Evolutionary conservation across 345 rosid genomes (phyloP), one percentile per base, ranked within the genome.

Genomic region (Salix viminalis): DNA sequence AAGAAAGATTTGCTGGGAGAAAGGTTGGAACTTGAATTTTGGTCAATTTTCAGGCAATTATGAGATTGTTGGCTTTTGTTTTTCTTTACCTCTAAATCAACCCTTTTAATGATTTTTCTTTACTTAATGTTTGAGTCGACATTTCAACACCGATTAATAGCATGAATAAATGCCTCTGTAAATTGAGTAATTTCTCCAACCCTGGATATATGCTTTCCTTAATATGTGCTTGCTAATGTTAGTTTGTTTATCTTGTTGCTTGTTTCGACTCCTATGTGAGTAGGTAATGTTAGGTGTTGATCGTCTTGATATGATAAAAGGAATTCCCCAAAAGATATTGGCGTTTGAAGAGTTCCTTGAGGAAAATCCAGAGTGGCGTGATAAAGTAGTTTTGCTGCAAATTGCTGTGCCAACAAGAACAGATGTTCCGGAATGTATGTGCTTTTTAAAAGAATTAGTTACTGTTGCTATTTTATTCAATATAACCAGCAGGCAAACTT

Each of bases 271-370:
- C 28, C 48, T 62, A 28, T 11, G 65, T 85, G 77, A 72, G 62
- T 81, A 88, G 91, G 86, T 88, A 72, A 88, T 88, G 89, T 76
- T 88, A 73, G 91, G 91, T 64, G 91, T 88, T 81, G 91, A 88
- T 79, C 86, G 91, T 56, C 89, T 88, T 77, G 91, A 88, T 77
- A 88, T 86, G 91, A 88, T 88, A 64, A 88, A 88, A 80, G 91
- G 91, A 71, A 86, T 88, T 75, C 89, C 91, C 39, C 91, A 88
- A 71, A 88, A 88, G 83, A 86, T 88, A 81, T 75, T 88, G 87
- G 91, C 91, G 37, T 88, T 88, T 77, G 91, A 88, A 79, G 83
- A 86, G 62, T 88, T 82, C 79, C 89, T 88, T 0, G 89, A 88
- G 87, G 88, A 86, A 84, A 88, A 88, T 78, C 89, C 91, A 50